Conservation (phyloP, 2,329 filamentous ascomycete species). For the Lithohypha guttulata region DNA sequence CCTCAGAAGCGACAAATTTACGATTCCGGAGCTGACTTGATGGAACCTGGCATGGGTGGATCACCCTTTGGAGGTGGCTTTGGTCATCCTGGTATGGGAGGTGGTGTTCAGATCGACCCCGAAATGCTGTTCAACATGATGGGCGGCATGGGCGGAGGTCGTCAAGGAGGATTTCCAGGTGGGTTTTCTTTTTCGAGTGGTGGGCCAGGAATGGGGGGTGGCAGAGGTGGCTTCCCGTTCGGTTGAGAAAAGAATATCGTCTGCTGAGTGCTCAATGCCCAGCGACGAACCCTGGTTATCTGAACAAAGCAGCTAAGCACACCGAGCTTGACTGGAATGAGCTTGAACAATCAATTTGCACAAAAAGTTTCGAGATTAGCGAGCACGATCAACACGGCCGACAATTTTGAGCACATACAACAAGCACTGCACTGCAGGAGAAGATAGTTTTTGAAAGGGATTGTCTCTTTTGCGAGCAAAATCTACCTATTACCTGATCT, state of each 20-base stretch:
- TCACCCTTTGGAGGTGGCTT: slow-evolving; percentile 30
- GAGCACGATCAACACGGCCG: no score
- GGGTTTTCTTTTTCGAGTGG: slow-evolving; percentile 16
- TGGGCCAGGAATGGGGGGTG: slow-evolving; percentile 14
- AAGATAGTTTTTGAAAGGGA: no score
- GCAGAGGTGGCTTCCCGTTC: slow-evolving; percentile 18
- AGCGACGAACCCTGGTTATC: no score
- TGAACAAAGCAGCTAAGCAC: no score
- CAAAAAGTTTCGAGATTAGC: no score
- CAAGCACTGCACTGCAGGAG: no score
- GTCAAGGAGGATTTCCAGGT: slow-evolving; percentile 16
- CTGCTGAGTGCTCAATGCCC: no score
- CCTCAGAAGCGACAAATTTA: slow-evolving; percentile 85
- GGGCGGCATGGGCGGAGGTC: slow-evolving; percentile 45
- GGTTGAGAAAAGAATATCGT: slow-evolving; percentile 2
- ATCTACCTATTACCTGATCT: no score
- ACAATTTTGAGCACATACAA: no score
- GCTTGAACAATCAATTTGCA: no score
- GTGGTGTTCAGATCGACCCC: slow-evolving; percentile 30
- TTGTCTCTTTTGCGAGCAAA: no score
- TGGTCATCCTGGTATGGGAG: slow-evolving; percentile 35
- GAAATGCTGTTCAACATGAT: slow-evolving; percentile 32
- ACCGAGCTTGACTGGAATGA: no score
- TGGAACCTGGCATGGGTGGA: slow-evolving; percentile 60
- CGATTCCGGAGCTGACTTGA: slow-evolving; percentile 82